Base-by-base conservation (phyloP, 768 basidiomycete genomes). In the Podaxis mareebaensis region DNA sequence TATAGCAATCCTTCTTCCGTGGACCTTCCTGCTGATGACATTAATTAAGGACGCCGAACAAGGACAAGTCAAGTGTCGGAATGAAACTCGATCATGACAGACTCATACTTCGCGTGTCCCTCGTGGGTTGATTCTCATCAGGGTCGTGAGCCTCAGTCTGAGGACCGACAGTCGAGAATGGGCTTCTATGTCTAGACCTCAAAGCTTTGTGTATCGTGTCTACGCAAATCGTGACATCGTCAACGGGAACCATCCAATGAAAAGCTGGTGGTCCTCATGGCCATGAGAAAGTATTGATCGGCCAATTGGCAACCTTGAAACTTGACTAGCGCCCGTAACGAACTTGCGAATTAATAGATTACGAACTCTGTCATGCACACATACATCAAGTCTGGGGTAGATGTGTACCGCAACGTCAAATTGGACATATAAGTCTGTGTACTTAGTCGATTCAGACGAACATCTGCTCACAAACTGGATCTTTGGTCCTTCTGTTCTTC, bases 1-100 rank as follows among this genome's bases (percentile, higher is more conserved):
- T 54, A 54, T 54, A 22, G 17, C 0, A 54, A 17, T 30, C 33
- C 28, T 54, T 54, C 53, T 54, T 30, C 26, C n/a, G 53, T 12
- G 26, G 26, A 17, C 10, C 33, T 33, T 33, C 6, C 33, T 10
- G 28, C 28, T n/a, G 53, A 38, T 54, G 33, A 13, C 1, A 36
- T 54, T 33, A n/a, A 36, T 54, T 54, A 36, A 54, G n/a, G n/a
- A 54, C 33, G 53, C 20, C 53, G 33, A 54, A 54, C 15, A 20
- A 20, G 42, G 1, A 46, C 17, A 33, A 54, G 30, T 15, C 28
- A 54, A n/a, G 2, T 54, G n/a, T 36, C 10, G 53, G 30, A n/a
- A 28, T 28, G 28, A 54, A 20, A 30, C 33, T 33, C 15, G 30
- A 38, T 54, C 33, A 46, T 17, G 15, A 46, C 5, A 46, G n/a